These are phyloP conservation scores for Pseudopediastrum boryanum DNA, from an alignment of 139 green algal species.

Conservation along the genomic window DNA sequence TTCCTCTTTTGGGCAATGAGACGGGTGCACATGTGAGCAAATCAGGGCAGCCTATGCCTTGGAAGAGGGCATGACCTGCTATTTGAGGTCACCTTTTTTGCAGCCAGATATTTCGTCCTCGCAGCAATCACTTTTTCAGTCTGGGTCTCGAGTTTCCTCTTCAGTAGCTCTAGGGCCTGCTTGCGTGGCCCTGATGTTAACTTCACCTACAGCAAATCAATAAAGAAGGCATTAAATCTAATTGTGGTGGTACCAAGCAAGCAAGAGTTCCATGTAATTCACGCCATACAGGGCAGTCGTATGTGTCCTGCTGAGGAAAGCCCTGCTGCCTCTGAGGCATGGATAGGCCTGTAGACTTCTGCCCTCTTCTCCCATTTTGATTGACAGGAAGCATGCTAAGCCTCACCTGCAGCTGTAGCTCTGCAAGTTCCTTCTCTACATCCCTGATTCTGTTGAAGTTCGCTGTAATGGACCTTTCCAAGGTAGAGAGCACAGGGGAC, in stretches of 20 bases:
- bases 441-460: conserved; percentile 64
- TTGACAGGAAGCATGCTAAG: background rate
- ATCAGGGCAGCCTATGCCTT: no score
- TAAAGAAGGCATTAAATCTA: background rate
- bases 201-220: conserved; percentile 19
- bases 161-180: conserved; percentile 58
- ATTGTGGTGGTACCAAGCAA: no score
- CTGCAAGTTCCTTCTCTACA: conserved; percentile 61
- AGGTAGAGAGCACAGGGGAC: background rate
- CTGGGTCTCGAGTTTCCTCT: conserved; percentile 69
- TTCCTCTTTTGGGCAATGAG: no score
- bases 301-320: no score
- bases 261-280: no score
- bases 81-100: conserved; percentile 46
- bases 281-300: no score
- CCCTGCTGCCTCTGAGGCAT: no score
- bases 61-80: no score
- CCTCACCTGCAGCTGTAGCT: conserved; percentile 55
- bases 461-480: conserved; percentile 47
- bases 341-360: no score
- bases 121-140: conserved; percentile 46
- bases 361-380: background rate
- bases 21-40: no score
- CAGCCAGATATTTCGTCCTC: conserved; percentile 31
- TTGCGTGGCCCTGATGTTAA: conserved; percentile 65